phyloP scores from a whole-genome alignment of 2,329 filamentous ascomycete genomes.

The Ophiocordyceps camponoti-rufipedis region DNA sequence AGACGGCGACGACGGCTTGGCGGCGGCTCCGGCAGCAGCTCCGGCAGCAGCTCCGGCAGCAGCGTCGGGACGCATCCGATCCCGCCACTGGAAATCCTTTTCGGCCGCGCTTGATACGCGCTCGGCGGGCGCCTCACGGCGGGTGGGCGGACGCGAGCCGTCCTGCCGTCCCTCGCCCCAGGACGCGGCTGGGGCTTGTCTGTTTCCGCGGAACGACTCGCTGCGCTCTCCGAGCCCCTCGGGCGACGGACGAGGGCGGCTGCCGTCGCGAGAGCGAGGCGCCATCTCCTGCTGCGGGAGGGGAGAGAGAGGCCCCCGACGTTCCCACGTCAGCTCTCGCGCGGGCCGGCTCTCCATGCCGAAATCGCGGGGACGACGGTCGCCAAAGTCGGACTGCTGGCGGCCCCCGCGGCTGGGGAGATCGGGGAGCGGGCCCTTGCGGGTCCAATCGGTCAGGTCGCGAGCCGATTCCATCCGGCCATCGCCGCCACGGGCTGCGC shows the following conservation, averaged over 20 bases:
- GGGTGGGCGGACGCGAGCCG: slow-evolving; percentile 54
- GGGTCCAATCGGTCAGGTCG: slow-evolving; percentile 79
- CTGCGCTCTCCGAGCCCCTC: slow-evolving; percentile 37
- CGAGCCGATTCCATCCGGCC: slow-evolving; percentile 43
- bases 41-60: slow-evolving; percentile 3
- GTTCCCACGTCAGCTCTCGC: slow-evolving; percentile 78
- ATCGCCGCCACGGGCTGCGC: slow-evolving; percentile 64
- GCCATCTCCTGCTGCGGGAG: slow-evolving; percentile 31
- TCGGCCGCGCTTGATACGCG: slow-evolving; percentile 74
- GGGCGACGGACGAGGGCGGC: slow-evolving; percentile 28
- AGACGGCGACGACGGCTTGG: slow-evolving; percentile 40
- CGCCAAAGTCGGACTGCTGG: slow-evolving; percentile 30
- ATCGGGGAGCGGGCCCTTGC: slow-evolving; percentile 75
- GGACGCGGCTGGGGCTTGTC: slow-evolving; percentile 53
- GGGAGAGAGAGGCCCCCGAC: slow-evolving; percentile 78
- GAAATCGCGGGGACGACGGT: slow-evolving; percentile 50
- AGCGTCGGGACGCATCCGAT: slow-evolving; percentile 71
- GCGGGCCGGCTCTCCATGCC: slow-evolving; percentile 38
- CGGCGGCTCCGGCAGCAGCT: slow-evolving; percentile 13
- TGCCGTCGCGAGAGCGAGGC: slow-evolving; percentile 33
- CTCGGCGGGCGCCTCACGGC: slow-evolving; percentile 47
- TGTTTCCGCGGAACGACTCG: slow-evolving; percentile 41
- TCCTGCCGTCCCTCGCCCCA: slow-evolving; percentile 63
- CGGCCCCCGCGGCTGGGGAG: slow-evolving; percentile 35
- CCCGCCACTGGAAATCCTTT: slow-evolving; percentile 83